Percentiles rank a stretch among this genome's conserved stretches.
These are phyloP conservation scores for Sicyos baderoa DNA, from an alignment of 306 rosid species.

Conservation along the genomic window DNA sequence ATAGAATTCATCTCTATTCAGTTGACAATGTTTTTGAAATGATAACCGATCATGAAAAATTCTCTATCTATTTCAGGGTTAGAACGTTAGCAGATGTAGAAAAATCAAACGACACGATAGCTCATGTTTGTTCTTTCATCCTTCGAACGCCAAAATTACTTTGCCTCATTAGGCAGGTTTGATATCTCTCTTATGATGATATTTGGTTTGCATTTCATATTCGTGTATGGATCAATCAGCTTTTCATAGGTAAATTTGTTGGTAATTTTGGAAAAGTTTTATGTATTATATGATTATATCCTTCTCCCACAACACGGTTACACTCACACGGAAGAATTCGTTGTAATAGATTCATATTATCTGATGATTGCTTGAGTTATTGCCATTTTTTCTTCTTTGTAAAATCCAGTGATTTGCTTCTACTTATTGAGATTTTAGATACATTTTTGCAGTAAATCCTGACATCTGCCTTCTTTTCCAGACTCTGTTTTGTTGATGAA, in stretches of 20 bases:
- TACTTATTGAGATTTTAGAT: not conserved
- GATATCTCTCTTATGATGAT: conserved; percentile 1
- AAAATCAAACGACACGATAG: not conserved
- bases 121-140: not conserved
- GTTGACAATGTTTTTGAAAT: not conserved
- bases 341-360: conserved; percentile 6
- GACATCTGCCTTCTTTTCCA: not conserved
- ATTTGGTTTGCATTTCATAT: conserved; percentile 4
- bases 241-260: not conserved
- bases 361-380: not conserved
- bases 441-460: not conserved
- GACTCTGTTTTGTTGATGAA: too few species aligned
- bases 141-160: not conserved
- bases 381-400: not conserved
- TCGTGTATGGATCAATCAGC: conserved; percentile 1
- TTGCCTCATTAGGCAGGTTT: not conserved
- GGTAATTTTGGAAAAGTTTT: not conserved
- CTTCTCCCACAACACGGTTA: not conserved
- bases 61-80: not conserved
- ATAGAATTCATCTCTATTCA: not conserved
- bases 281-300: conserved; percentile 20
- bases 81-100: not conserved
- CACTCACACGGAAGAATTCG: not conserved
- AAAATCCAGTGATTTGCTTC: not conserved
- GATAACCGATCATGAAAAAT: not conserved